Base-by-base conservation (phyloP, 108 stramenopile genomes). In the Fistulifera pelliculosa region DNA sequence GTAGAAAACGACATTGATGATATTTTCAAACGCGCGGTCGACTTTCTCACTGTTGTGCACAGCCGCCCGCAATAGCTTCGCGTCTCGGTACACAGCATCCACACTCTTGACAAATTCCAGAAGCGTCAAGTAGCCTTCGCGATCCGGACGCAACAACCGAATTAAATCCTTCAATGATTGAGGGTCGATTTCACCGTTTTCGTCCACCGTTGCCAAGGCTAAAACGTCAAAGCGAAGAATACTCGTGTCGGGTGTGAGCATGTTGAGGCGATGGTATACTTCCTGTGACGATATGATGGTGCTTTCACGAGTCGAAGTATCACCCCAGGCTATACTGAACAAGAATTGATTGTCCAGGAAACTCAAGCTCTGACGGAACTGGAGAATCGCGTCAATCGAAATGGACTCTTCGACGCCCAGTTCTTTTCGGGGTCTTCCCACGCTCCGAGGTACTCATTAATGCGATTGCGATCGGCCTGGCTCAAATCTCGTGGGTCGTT, bases 91-190 rank as follows among this genome's bases (percentile, higher is more conserved):
- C 0, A 85, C 67, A 14, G 51, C 15, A 41, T 81, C 80, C 10
- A 65, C 48, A 23, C 62, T 54, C 53, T 73, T 81, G 19, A 80
- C 70, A 44, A 84, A 90, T 51, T 85, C 85, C 4, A 90, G 52
- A 38, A 71, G 53, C 2, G 66, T 62, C 13, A 83, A 41, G 35
- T 43, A 38, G 15, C 77, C 77, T 22, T 77, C 69, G 10, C 75
- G 49, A 48, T 75, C 72, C 12, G 80, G 76, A 14, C 70, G 64
- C 55, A 74, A 76, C 22, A 75, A 16, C 13, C 56, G 54, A 11
- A 85, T 76, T 0, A 85, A 58, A 22, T 76, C 66, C 47, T 76
- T 80, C 38, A 39, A 8, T 18, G 7, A 23, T 28, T 43, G 44
- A 10, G 49, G 19, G 22, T 58, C 56, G 13, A 43, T 16, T 23